Evolutionary conservation across 108 stramenopile species (phyloP).

Genomic region (Fragilaria radians): DNA sequence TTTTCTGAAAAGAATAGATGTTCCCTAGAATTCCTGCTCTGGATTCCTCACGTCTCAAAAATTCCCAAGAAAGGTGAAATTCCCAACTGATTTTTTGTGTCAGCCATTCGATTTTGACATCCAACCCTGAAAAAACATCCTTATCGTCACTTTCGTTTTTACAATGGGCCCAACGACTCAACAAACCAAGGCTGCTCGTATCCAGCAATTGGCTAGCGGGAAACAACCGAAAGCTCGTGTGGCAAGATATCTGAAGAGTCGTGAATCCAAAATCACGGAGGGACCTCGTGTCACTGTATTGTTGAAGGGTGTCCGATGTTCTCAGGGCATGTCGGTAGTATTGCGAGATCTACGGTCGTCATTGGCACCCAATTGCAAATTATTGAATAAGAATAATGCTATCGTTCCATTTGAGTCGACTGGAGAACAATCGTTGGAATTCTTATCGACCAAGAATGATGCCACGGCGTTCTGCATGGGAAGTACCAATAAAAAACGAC

Average conservation of each 20-base stretch:
- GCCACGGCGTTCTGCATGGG: conserved; percentile 89
- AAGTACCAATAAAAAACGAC: conserved; percentile 97
- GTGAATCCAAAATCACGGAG: conserved; percentile 67
- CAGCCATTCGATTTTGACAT: background rate
- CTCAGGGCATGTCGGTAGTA: conserved; percentile 74
- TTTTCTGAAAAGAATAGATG: too few species aligned
- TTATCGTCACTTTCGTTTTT: too few species aligned
- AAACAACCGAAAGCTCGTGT: conserved; percentile 83
- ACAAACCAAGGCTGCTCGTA: conserved; percentile 58
- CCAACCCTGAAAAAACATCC: too few species aligned
- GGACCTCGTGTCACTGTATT: conserved; percentile 69
- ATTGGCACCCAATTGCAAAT: conserved; percentile 76
- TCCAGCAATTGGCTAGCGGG: conserved; percentile 65
- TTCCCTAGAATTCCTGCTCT: background rate
- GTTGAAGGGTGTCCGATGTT: conserved; percentile 83
- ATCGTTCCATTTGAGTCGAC: conserved; percentile 80
- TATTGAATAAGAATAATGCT: conserved; percentile 80
- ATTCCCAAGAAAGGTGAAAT: background rate
- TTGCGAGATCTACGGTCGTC: conserved; percentile 79
- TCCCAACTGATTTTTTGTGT: background rate
- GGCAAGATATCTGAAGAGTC: conserved; percentile 76
- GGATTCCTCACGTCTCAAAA: background rate
- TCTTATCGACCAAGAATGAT: conserved; percentile 93
- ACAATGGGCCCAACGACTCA: conserved; percentile 81
- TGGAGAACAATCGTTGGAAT: conserved; percentile 77